A percentile compares a stretch with the other conserved stretches of the same genome.
phyloP scores from a whole-genome alignment of 306 rosid genomes.

The Hippophae rhamnoides region DNA sequence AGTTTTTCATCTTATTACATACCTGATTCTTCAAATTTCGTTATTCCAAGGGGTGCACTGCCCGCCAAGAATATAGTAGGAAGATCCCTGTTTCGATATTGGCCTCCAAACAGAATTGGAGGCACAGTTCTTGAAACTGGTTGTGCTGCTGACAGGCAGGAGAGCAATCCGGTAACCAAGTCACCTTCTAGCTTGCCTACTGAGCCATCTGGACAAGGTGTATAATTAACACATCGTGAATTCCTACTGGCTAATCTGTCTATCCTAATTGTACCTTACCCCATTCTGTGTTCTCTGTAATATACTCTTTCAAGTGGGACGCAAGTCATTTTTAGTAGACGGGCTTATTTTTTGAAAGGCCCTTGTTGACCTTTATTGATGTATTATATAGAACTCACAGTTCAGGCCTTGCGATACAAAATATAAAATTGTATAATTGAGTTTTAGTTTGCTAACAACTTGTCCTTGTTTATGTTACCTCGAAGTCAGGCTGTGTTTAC shows the following conservation, averaged over 20 bases:
- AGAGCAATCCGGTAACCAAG: constrained; percentile 31
- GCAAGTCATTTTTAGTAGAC: neutral
- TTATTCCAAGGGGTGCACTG: constrained; percentile 71
- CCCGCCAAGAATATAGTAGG: constrained; percentile 93
- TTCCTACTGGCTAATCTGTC: neutral
- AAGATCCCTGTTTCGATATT: constrained; percentile 79
- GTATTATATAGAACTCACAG: neutral
- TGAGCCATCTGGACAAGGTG: constrained; percentile 1
- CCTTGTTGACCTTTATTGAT: constrained; percentile 4
- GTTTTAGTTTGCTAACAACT: no score
- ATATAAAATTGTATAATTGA: no score
- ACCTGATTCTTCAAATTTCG: neutral
- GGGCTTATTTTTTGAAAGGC: constrained; percentile 15
- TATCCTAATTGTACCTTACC: neutral
- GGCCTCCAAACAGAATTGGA: constrained; percentile 89
- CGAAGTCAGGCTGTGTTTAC: no score
- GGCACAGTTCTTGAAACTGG: constrained; percentile 49
- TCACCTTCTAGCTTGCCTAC: constrained; percentile 10
- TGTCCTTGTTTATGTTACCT: no score
- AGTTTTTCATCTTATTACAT: neutral
- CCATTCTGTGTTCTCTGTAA: neutral
- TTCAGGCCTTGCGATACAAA: neutral
- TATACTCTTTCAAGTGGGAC: neutral
- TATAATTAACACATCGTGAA: neutral
- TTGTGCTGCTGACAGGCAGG: constrained; percentile 56